Evolutionary conservation across 441 rosid genomes (phyloP), one percentile per base, ranked within the genome.

Genomic region (Pelargonium cotyledonis): DNA sequence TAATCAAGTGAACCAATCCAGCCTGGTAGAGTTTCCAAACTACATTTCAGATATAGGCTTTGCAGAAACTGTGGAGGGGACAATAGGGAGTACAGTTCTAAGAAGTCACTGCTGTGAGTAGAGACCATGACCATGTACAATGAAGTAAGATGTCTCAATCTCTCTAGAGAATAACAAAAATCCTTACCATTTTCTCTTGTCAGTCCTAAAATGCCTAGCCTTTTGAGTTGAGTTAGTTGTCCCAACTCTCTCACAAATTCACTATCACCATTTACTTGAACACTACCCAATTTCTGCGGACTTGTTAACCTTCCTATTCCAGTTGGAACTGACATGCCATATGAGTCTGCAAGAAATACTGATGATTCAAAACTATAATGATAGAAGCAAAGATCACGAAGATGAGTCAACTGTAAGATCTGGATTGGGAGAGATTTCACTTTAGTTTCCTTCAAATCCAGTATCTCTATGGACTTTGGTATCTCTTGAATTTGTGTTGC

Each of bases 1-100:
- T 29, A 4, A 11, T 58, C 51, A n/a, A 14, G 6, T 12, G 29
- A 55, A 55, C 49, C 62, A 14, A 70, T 70, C 73, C 73, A 70
- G 10, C 15, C 51, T 0, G 73, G 73, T 7, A 70, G 23, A 23
- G 44, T 40, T 44, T 4, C 14, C 38, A 70, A 29, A 44, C 8
- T 21, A 16, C 73, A 55, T n/a, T 57, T 63, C 35, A 70, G 31
- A 40, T 70, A 70, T 26, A 70, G 40, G 29, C 73, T 15, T 65
- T 70, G 73, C 64, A 70, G 73, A 23, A 70, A 63, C 35, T 61
- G 68, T 16, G 68, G 73, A 12, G 73, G 68, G 31, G 73, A 64
- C 19, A 23, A 46, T 29, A 64, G 68, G 23, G 35, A 3, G 61
- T 63, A 19, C 51, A 70, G 49, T 10, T 70, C 61, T 4, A 70